These are phyloP conservation scores for Novymonas esmeraldas DNA, from an alignment of 208 protist species.

Conservation along the genomic window DNA sequence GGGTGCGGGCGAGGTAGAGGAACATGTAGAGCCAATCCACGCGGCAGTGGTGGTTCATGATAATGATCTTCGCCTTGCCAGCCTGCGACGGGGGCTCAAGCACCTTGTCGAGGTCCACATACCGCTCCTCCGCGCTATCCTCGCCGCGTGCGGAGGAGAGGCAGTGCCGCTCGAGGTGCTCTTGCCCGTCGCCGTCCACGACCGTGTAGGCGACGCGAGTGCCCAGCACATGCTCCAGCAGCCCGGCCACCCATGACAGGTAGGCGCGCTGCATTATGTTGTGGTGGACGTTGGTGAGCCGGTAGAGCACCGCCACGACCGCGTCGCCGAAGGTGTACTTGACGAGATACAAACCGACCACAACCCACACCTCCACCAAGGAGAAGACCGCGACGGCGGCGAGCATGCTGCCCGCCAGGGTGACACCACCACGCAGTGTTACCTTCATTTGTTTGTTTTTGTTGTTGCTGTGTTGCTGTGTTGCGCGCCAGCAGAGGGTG, in stretches of 20 bases:
- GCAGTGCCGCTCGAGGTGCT: constrained; percentile 39
- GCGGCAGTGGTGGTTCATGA: constrained; percentile 87
- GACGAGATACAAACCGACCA: constrained; percentile 23
- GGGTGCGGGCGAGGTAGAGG: constrained; percentile 41
- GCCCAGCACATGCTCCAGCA: constrained; percentile 59
- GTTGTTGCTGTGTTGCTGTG: neutral
- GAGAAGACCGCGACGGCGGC: constrained; percentile 24
- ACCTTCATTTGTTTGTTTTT: constrained; percentile 27
- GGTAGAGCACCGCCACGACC: constrained; percentile 16
- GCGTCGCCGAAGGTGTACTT: constrained; percentile 41
- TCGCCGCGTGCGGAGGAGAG: neutral
- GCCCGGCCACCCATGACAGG: constrained; percentile 40
- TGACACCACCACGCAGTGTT: constrained; percentile 35
- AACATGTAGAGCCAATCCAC: constrained; percentile 78
- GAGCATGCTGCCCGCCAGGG: constrained; percentile 25
- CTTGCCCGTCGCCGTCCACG: constrained; percentile 49
- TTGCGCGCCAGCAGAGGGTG: neutral
- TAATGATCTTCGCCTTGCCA: constrained; percentile 81
- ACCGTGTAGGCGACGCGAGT: constrained; percentile 70
- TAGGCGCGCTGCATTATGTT: constrained; percentile 46
- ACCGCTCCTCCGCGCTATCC: constrained; percentile 8
- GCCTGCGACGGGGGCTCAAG: constrained; percentile 44
- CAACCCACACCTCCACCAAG: constrained; percentile 23
- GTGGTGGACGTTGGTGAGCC: constrained; percentile 28
- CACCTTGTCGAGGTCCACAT: constrained; percentile 26